Evolutionary conservation across 1,139 yeast genomes (phyloP).

Genomic region (Hemisphaericaspora xylanilytica): DNA sequence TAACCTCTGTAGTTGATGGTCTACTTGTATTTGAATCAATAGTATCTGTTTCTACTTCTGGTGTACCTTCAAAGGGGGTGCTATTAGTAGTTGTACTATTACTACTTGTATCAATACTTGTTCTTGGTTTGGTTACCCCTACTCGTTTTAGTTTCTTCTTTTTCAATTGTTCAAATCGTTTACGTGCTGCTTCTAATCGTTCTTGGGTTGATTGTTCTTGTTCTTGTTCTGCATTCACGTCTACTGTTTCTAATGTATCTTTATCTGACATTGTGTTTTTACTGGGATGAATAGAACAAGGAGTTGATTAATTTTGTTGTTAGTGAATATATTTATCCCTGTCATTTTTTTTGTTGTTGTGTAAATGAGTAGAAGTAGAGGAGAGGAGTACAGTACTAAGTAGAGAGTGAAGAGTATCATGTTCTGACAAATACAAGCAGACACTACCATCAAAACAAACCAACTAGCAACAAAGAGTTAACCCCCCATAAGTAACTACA

Average conservation of each 20-base stretch:
- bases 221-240: slow-evolving; percentile 5
- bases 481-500: too few relatives aligned
- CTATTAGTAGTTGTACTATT: slow-evolving; percentile 14
- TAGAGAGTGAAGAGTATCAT: too few relatives aligned
- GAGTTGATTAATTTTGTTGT: neutral
- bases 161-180: slow-evolving; percentile 62
- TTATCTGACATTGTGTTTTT: slow-evolving; percentile 13
- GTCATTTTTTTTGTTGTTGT: neutral
- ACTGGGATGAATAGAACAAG: too few relatives aligned
- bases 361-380: too few relatives aligned
- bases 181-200: slow-evolving; percentile 62
- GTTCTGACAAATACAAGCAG: too few relatives aligned
- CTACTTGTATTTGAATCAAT: neutral
- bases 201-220: slow-evolving; percentile 42
- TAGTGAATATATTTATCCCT: too few relatives aligned
- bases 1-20: slow-evolving; percentile 1
- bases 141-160: slow-evolving; percentile 52
- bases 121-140: slow-evolving; percentile 13
- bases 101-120: slow-evolving; percentile 11
- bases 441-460: too few relatives aligned
- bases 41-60: slow-evolving; percentile 8
- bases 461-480: too few relatives aligned
- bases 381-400: too few relatives aligned
- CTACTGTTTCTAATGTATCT: slow-evolving; percentile 7
- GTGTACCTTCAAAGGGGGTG: slow-evolving; percentile 6